A percentile compares a stretch with the other conserved stretches of the same genome.
Evolutionary conservation across 805 yeast species (phyloP).

Genomic region (Kodamaea sagamina): DNA sequence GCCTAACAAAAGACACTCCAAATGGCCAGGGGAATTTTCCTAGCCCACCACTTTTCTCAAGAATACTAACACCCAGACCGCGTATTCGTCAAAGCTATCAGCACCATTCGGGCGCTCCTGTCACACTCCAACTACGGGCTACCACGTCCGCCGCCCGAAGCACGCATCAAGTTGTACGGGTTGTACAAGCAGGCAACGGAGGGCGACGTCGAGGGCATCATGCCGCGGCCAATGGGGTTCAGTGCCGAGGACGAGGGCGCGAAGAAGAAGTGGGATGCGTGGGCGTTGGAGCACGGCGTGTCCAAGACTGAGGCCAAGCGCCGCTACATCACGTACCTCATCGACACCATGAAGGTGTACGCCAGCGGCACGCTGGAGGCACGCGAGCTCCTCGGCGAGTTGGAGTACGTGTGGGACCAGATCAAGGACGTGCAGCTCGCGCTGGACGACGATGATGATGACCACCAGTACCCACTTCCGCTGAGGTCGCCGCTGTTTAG

Average conservation of each 20-base stretch:
- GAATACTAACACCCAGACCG: conserved; percentile 51
- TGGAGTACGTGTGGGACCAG: conserved; percentile 76
- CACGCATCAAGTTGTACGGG: conserved; percentile 70
- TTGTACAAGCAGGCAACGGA: conserved; percentile 88
- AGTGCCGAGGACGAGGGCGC: conserved; percentile 66
- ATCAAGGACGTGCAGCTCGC: conserved; percentile 49
- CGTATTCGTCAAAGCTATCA: conserved; percentile 79
- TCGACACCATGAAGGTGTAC: conserved; percentile 70
- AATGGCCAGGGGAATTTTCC: no score
- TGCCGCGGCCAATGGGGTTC: conserved; percentile 64
- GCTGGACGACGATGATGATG: conserved; percentile 33
- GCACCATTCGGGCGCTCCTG: conserved; percentile 74
- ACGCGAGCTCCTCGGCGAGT: conserved; percentile 61
- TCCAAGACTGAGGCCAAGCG: conserved; percentile 72
- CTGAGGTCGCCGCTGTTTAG: conserved; percentile 38
- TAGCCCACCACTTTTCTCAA: no score
- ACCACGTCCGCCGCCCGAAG: conserved; percentile 77
- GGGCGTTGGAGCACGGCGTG: conserved; percentile 75
- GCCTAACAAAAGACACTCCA: no score
- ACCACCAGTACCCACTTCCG: conserved; percentile 25
- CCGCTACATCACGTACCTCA: conserved; percentile 62
- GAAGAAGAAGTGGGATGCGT: conserved; percentile 79
- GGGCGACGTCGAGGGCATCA: conserved; percentile 72
- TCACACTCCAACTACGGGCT: conserved; percentile 61
- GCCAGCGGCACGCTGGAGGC: conserved; percentile 71